A percentile compares a stretch with the other conserved stretches of the same genome.
These are phyloP conservation scores for Ambrosia trifida DNA, from an alignment of 129 eudicot species.

Conservation along the genomic window DNA sequence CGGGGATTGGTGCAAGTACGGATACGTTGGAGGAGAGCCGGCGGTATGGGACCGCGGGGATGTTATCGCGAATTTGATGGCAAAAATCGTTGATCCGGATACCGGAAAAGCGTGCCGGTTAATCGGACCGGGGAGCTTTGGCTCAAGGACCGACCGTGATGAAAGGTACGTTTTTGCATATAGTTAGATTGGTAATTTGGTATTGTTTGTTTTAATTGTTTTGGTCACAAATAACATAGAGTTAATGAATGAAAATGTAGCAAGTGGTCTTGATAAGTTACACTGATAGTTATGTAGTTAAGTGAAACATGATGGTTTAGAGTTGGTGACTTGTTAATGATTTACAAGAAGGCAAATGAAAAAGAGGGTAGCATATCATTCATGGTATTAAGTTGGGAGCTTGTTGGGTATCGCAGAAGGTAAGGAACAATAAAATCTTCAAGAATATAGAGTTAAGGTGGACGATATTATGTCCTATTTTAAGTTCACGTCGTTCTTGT, in stretches of 20 bases:
- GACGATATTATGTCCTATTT: too few relatives aligned
- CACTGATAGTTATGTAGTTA: too few relatives aligned
- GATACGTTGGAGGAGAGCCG: conserved; percentile 89
- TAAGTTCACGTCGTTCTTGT: too few relatives aligned
- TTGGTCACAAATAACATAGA: neutral
- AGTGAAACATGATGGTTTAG: too few relatives aligned
- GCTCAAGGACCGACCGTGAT: conserved; percentile 82
- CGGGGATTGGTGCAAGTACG: conserved; percentile 86
- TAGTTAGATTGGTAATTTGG: neutral
- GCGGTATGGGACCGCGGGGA: conserved; percentile 91
- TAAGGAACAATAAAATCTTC: too few relatives aligned
- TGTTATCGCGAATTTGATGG: conserved; percentile 87
- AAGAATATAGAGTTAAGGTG: too few relatives aligned
- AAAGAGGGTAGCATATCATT: too few relatives aligned
- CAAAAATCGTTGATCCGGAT: conserved; percentile 81
- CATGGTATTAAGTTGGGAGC: too few relatives aligned
- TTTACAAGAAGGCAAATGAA: too few relatives aligned
- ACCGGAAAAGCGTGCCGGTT: conserved; percentile 57
- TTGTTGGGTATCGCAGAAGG: too few relatives aligned
- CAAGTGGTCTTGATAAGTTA: too few relatives aligned
- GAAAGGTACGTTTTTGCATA: conserved; percentile 58
- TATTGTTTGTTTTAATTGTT: neutral
- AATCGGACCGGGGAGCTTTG: conserved; percentile 94
- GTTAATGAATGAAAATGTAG: neutral
- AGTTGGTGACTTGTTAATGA: too few relatives aligned